Conservation (phyloP, 208 protist species). For the Lotmaria passim region DNA sequence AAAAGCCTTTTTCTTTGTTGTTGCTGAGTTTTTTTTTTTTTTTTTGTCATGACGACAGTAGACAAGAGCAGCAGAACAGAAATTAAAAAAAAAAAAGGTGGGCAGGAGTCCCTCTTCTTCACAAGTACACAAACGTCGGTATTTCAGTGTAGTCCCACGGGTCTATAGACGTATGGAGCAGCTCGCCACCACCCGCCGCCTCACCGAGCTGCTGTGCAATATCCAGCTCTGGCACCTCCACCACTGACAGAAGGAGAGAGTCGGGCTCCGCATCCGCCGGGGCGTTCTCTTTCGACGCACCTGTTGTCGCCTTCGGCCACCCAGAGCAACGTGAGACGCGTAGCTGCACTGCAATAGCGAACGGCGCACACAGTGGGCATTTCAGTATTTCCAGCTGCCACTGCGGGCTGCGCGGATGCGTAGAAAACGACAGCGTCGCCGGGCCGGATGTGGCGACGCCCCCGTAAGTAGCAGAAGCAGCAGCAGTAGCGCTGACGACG, state of each 20-base stretch:
- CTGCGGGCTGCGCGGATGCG: conserved; percentile 11
- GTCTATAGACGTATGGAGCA: conserved; percentile 24
- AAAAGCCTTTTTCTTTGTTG: no score
- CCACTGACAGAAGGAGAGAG: conserved; percentile 6
- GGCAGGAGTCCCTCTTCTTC: conserved; percentile 9
- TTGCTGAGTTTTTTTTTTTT: no score
- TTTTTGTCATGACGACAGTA: no score
- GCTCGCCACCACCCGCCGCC: neutral
- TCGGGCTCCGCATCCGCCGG: no score
- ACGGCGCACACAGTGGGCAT: conserved; percentile 43
- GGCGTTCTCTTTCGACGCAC: neutral
- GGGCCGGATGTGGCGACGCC: no score
- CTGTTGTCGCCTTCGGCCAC: neutral
- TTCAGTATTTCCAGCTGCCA: conserved; percentile 54
- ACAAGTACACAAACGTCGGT: conserved; percentile 53
- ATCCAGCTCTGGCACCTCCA: conserved; percentile 15
- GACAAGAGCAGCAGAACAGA: neutral
- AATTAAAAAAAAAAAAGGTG: neutral
- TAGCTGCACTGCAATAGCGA: conserved; percentile 20
- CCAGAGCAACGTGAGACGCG: neutral
- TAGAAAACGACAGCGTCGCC: conserved; percentile 10
- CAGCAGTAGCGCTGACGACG: neutral
- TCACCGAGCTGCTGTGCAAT: neutral
- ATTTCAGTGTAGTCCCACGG: conserved; percentile 47
- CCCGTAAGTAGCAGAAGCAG: no score